Evolutionary conservation across 139 green algal species (phyloP).

Genomic region (Micractinium sp.): DNA sequence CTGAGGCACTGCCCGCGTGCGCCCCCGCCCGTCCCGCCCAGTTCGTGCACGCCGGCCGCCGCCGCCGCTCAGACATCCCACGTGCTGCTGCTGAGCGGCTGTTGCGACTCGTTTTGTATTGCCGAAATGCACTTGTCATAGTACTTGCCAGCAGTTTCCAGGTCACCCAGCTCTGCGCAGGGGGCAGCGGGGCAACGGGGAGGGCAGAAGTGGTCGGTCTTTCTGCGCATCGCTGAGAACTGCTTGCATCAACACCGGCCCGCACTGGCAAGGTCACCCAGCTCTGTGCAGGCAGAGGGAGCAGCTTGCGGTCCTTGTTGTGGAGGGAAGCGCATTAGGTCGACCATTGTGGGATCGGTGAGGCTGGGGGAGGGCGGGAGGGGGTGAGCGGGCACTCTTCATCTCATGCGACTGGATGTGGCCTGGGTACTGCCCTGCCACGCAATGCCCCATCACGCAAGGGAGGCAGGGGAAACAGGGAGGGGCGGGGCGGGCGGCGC

Average conservation of each 20-base stretch:
- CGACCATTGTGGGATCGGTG: no score
- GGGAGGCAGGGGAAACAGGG: no score
- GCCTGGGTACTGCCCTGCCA: no score
- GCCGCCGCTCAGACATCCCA: constrained; percentile 3
- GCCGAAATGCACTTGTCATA: constrained; percentile 52
- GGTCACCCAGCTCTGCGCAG: constrained; percentile 45
- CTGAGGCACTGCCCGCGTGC: neutral
- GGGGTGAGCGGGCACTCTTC: no score
- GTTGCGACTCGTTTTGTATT: constrained; percentile 34
- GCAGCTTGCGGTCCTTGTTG: no score
- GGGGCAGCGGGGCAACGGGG: neutral
- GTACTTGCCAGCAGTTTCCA: constrained; percentile 46
- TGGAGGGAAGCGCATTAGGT: no score
- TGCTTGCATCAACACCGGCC: neutral
- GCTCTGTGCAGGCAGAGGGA: no score
- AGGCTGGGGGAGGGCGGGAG: no score
- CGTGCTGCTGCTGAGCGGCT: constrained; percentile 1
- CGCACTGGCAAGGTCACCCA: neutral
- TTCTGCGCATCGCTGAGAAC: neutral
- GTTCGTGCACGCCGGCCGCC: neutral
- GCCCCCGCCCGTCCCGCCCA: neutral
- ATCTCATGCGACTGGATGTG: no score
- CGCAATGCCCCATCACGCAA: no score
- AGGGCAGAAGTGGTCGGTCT: neutral
- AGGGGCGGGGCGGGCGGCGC: no score